Evolutionary conservation across 2,329 filamentous ascomycete genomes (phyloP), one percentile per base, ranked within the genome.

Genomic region (Zasmidium citrigriseum): DNA sequence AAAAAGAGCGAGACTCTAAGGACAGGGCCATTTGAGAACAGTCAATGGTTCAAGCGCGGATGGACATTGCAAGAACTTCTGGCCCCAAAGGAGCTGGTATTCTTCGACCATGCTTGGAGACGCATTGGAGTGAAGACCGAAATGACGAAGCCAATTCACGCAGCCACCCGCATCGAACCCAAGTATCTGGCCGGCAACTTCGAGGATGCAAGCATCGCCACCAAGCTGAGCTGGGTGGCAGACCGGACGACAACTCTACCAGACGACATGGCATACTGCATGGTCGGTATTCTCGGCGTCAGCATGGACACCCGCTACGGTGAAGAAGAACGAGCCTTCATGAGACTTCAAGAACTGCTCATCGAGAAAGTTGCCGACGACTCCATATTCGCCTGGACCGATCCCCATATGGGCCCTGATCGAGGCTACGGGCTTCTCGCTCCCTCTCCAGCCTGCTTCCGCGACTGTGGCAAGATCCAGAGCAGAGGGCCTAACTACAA

Each of bases 181-280:
- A 41, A 41, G 34, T 41, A 41, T n/a, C 34, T 41, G 7, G 14
- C 7, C n/a, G 25, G 24, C 27, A 14, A 23, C 20, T 53, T 53
- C 29, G 16, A 18, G 45, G 23, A 20, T 29, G 38, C 4, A 22
- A 51, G 61, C 38, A 52, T 61, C 12, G 63, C 63, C n/a, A 55
- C 59, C 29, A 53, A 60, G 7, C 66, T 66, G 64, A 49, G 55
- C 16, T 67, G 65, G 65, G 62, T 57, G 7, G 20, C 58, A 5
- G 21, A 29, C 9, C 52, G 65, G 11, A 47, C 44, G 10, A 66
- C 64, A 0, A 61, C 61, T n/a, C 52, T 72, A 3, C 5, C 55
- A 0, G 78, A 81, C 52, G 80, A 82, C 44, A 69, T 71, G 20
- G 77, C 77, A 1, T 82, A 81, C 46, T 79, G 72, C 9, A 66